Evolutionary conservation across 2,329 filamentous ascomycete species (phyloP).

Genomic region (Fusarium sp.): DNA sequence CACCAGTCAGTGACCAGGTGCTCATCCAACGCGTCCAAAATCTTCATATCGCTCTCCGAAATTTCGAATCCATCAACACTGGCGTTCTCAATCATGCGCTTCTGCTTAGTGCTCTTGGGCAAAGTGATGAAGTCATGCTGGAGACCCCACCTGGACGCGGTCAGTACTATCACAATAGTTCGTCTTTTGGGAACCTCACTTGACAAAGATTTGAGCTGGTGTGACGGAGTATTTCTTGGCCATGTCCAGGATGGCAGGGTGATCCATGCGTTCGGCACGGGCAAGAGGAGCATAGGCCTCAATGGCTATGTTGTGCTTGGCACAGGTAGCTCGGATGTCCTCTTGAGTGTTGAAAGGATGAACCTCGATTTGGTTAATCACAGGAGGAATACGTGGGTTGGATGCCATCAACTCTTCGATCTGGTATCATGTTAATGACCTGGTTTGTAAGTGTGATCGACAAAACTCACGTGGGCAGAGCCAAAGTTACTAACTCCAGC

Average conservation of each 20-base stretch:
- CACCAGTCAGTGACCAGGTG: constrained; percentile 77
- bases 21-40: constrained; percentile 76
- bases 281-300: constrained; percentile 86
- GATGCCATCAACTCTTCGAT: constrained; percentile 76
- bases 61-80: constrained; percentile 72
- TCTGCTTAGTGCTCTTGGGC: constrained; percentile 75
- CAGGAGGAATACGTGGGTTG: constrained; percentile 71
- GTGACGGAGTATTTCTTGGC: constrained; percentile 77
- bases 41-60: constrained; percentile 70
- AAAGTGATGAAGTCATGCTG: constrained; percentile 80
- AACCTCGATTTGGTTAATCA: constrained; percentile 84
- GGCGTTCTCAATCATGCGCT: constrained; percentile 74
- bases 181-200: constrained; percentile 46
- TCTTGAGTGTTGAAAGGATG: constrained; percentile 84
- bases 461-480: constrained; percentile 72
- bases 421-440: constrained; percentile 50
- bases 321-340: constrained; percentile 74
- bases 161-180: neutral
- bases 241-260: constrained; percentile 71
- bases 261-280: constrained; percentile 75
- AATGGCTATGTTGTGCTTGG: constrained; percentile 74
- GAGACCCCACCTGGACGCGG: constrained; percentile 72
- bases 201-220: constrained; percentile 78
- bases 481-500: constrained; percentile 86
- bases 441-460: fast-evolving